These are phyloP conservation scores for Xylariomycetidae sp. DNA, from an alignment of 2,329 filamentous ascomycete species.

Conservation along the genomic window DNA sequence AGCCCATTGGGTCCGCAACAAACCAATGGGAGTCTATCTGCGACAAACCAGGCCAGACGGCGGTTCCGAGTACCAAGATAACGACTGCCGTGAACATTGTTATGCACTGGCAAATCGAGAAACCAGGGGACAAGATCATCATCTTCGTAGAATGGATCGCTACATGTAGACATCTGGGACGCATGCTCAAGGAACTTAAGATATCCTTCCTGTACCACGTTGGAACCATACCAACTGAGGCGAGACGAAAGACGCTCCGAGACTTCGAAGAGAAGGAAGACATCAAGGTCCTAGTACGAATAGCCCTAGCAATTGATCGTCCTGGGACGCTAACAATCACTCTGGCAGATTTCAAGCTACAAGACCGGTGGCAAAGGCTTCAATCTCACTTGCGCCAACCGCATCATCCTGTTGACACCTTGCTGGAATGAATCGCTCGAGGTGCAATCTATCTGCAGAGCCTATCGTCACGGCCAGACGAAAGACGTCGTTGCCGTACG, in stretches of 20 bases:
- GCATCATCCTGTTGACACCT: conserved; percentile 49
- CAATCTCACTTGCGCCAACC: conserved; percentile 40
- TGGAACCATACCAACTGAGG: conserved; percentile 13
- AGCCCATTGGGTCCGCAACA: too few relatives aligned
- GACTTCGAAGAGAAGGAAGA: conserved; percentile 14
- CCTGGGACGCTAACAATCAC: conserved; percentile 2
- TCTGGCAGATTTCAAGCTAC: conserved; percentile 30
- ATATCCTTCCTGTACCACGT: conserved; percentile 35
- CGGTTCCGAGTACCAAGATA: conserved; percentile 7
- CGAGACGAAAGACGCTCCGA: conserved; percentile 13
- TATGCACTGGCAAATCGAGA: conserved; percentile 1
- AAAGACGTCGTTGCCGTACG: conserved; percentile 55
- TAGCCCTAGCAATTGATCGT: too few relatives aligned
- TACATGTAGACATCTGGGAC: conserved; percentile 29
- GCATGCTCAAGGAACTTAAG: conserved; percentile 23
- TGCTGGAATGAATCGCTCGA: conserved; percentile 62
- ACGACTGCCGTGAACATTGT: background rate
- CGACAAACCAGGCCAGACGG: background rate
- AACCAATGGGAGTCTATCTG: conserved; percentile 5
- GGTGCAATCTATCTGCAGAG: conserved; percentile 55
- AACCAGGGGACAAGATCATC: conserved; percentile 9
- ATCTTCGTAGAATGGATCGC: conserved; percentile 18
- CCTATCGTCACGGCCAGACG: conserved; percentile 60
- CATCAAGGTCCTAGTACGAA: conserved; percentile 32
- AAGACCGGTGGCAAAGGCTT: conserved; percentile 32